Evolutionary conservation across 2,329 filamentous ascomycete species (phyloP), one percentile per base, ranked within the genome.

Genomic region (Nothomitra cinnamomea): DNA sequence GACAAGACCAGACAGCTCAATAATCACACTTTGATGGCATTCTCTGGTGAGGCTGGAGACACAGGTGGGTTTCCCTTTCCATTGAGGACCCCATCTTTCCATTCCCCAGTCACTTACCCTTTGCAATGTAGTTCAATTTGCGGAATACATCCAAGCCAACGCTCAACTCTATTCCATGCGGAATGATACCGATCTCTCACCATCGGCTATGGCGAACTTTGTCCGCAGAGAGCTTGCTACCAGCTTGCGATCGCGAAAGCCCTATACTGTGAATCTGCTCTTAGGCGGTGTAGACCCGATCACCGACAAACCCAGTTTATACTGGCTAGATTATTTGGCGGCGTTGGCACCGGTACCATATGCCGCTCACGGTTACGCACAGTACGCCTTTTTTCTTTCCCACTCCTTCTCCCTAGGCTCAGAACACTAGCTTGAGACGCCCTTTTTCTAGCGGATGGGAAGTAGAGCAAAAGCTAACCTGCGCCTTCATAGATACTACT

Each of bases 71-170:
- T 19, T 17, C 24, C 7, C 3, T 8, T 7, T 48, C 41, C 15
- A 21, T 22, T 7, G 41, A 13, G 8, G 41, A 21, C 8, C 21
- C 21, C 8, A 7, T 7, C n/a, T 21, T 45, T 21, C 17, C 7
- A 45, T 28, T 25, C 13, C 15, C 36, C 36, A 47, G 57, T 57
- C 53, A 63, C 58, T 32, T 5, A 49, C 17, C 22, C 12, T 24
- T 36, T 25, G 55, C 12, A 48, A 55, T 66, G 13, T 45, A 95
- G 89, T 96, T 58, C 90, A 98, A 82, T 98, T 98, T 69, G 87
- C 94, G 68, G 92, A 98, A 73, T 98, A 90, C 73, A 94, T 98
- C 69, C 89, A 96, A 79, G 89, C 90, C 67, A 98, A 98, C 70
- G 83, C 92, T 58, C 87, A 95, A 72, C 84, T 98, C 66, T 98